Evolutionary conservation across 345 rosid species (phyloP).

Genomic region (Arabidopsis suecica): DNA sequence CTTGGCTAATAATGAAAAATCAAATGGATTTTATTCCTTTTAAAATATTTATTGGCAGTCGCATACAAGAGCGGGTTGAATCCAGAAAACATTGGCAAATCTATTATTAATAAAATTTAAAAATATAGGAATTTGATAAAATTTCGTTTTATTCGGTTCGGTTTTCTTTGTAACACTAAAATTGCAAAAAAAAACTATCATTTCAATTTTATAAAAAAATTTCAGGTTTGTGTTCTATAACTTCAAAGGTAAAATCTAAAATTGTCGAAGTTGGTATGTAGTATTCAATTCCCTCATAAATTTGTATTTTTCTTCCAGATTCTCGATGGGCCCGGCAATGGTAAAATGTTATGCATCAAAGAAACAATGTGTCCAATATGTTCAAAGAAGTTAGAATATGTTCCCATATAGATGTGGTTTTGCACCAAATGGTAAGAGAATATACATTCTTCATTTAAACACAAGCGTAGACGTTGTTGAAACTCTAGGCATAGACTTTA

Average conservation of each 20-base stretch:
- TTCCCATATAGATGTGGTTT: background rate
- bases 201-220: no score
- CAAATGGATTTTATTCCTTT: background rate
- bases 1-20: no score
- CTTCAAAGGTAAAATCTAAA: background rate
- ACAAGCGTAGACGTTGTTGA: slow-evolving; percentile 5
- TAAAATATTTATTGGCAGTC: background rate
- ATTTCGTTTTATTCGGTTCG: background rate
- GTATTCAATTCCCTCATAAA: background rate
- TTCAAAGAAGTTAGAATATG: background rate
- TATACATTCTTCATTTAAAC: background rate
- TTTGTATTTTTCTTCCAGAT: background rate
- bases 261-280: background rate
- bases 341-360: background rate
- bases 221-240: background rate
- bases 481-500: background rate
- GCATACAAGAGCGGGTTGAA: background rate
- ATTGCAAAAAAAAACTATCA: background rate
- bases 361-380: background rate
- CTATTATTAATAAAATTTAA: no score
- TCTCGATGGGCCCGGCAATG: background rate
- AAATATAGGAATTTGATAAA: no score
- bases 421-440: background rate
- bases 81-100: background rate
- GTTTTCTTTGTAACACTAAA: no score